Base-by-base conservation (phyloP, 1,139 yeast genomes). In the Sugiyamaella paludigena region DNA sequence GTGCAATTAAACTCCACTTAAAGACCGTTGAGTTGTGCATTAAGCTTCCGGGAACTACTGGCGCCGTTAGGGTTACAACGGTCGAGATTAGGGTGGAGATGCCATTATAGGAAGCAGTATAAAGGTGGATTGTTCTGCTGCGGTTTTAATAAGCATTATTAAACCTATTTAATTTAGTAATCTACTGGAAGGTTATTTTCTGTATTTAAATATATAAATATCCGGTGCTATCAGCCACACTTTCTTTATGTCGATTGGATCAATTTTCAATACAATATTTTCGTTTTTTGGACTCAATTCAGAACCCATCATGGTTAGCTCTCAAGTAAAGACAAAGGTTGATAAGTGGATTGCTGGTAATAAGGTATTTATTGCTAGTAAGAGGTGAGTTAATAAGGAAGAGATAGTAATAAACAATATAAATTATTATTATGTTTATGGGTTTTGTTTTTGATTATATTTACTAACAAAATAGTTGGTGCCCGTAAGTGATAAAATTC, bases 281-380 rank as follows among this genome's bases (percentile, higher is more conserved):
- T 43, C 48, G 10, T 5, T 40, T 27, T 29, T 48, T 13, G 37
- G 37, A 28, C 31, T 29, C 10, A 38, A 40, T 40, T 31, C 43
- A 31, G 8, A 35, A 38, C 50, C 50, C 27, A 53, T 38, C 34
- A 52, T 51, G 53, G 55, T 52, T 32, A 43, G 54, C 12, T 50
- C 49, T 16, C 53, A 45, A 45, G 49, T 55, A 16, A 55, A 56
- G 49, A 46, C 75, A 42, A 79, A 78, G 65, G 86, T 85, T 58
- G 79, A 86, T 68, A 67, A 73, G 43, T 75, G 85, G 62, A 85
- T 87, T 70, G 76, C 77, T 61, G 70, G 76, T 53, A 79, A 85
- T 71, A 81, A 83, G 53, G 73, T 91, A 51, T 87, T 89, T 66
- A 82, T 91, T 58, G 96, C 96, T 48, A 84, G 96, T 47, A 89